phyloP scores from a whole-genome alignment of 2,329 filamentous ascomycete species.

The Trichoderma sp. region DNA sequence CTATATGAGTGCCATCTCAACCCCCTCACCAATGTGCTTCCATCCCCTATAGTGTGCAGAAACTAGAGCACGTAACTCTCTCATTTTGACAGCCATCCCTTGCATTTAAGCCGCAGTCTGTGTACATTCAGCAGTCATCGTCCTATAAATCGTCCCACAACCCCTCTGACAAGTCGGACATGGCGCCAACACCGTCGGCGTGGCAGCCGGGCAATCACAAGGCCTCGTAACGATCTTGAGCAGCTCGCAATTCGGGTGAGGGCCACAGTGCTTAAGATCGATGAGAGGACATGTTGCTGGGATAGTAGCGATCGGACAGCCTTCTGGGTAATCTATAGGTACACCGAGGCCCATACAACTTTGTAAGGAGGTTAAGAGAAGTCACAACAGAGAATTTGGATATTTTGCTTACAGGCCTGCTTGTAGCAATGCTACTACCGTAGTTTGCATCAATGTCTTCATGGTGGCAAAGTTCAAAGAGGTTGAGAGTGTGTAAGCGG shows the following conservation, averaged over 20 bases:
- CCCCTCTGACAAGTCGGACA: slow-evolving; percentile 3
- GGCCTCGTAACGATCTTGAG: neutral
- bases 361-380: neutral
- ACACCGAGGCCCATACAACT: neutral
- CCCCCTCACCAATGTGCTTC: neutral
- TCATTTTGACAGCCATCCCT: neutral
- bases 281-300: neutral
- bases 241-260: neutral
- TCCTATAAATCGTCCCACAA: neutral
- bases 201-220: neutral
- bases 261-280: neutral
- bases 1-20: neutral
- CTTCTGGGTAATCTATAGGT: neutral
- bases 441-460: neutral
- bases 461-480: neutral
- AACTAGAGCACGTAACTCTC: neutral
- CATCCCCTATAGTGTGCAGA: neutral
- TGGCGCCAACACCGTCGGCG: neutral
- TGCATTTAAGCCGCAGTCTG: neutral
- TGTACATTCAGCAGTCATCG: neutral
- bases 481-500: neutral
- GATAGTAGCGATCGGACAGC: neutral
- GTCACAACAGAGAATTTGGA: too few species aligned
- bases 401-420: neutral
- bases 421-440: neutral